Evolutionary conservation across 805 yeast species (phyloP).

Genomic region (Clavispora phyllophila): DNA sequence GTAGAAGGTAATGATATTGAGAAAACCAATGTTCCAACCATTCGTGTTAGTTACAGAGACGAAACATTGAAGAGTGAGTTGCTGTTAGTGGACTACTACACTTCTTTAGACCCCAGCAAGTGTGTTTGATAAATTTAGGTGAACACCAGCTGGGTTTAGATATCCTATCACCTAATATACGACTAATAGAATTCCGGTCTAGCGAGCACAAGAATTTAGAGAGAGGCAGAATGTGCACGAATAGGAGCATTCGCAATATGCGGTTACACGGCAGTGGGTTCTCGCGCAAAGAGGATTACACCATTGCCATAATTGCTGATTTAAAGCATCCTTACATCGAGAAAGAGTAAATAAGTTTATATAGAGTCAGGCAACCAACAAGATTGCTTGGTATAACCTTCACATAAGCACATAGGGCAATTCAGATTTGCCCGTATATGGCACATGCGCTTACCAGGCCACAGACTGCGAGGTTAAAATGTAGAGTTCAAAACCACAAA

Average conservation of each 20-base stretch:
- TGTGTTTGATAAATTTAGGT: slow-evolving; percentile 2
- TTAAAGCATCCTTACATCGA: too few relatives aligned
- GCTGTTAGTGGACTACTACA: slow-evolving; percentile 60
- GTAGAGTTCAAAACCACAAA: not conserved
- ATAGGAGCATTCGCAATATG: too few relatives aligned
- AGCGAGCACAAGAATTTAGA: too few relatives aligned
- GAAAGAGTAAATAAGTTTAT: too few relatives aligned
- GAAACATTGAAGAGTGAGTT: slow-evolving; percentile 74
- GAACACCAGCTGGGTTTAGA: not conserved
- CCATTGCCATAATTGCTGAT: too few relatives aligned
- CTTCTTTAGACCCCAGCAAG: slow-evolving; percentile 18
- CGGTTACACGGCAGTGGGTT: too few relatives aligned
- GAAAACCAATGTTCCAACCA: slow-evolving; percentile 91
- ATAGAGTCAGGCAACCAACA: too few relatives aligned
- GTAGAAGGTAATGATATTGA: slow-evolving; percentile 84
- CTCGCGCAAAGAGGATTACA: too few relatives aligned
- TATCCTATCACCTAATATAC: not conserved
- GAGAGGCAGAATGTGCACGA: too few relatives aligned
- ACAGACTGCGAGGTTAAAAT: not conserved
- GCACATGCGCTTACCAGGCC: not conserved
- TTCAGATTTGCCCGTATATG: not conserved
- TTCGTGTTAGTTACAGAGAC: slow-evolving; percentile 75
- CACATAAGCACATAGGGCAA: too few relatives aligned
- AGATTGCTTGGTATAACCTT: too few relatives aligned
- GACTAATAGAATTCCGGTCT: too few relatives aligned